These are phyloP conservation scores for Schoenoplectus tabernaemontani DNA, from an alignment of 202 grass and related monocot species.

Conservation along the genomic window DNA sequence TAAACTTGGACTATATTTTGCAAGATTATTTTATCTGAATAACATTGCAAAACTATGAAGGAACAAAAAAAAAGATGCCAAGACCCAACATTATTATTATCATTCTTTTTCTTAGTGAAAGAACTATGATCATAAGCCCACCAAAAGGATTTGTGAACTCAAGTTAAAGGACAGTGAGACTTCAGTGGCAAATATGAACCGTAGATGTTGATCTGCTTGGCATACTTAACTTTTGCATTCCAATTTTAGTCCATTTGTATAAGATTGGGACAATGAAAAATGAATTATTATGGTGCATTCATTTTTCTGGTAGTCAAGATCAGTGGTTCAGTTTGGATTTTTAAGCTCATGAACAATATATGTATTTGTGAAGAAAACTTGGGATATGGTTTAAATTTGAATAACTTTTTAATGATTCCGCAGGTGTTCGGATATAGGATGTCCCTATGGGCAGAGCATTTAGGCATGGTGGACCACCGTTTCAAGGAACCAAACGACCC, in stretches of 20 bases:
- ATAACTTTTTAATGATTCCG: not conserved
- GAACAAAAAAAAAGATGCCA: not conserved
- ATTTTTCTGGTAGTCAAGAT: too few species aligned
- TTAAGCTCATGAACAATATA: not conserved
- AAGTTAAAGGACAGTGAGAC: not conserved
- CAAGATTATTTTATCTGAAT: not conserved
- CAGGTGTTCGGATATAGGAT: constrained; percentile 87
- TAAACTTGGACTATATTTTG: too few species aligned
- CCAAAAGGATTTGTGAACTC: not conserved
- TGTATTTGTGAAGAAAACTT: constrained; percentile 9
- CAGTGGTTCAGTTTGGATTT: too few species aligned
- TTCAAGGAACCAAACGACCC: constrained; percentile 60
- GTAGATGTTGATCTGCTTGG: not conserved
- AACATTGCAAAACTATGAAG: not conserved
- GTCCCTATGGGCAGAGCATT: constrained; percentile 92
- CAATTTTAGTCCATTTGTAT: not conserved
- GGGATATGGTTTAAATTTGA: not conserved
- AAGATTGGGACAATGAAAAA: too few species aligned
- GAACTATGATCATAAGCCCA: too few species aligned
- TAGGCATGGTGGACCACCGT: constrained; percentile 41
- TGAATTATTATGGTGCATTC: too few species aligned
- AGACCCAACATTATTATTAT: too few species aligned
- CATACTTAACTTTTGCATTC: not conserved
- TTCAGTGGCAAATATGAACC: not conserved
- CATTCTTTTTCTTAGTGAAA: too few species aligned